These are phyloP conservation scores for Colletotrichum gigasporum DNA, from an alignment of 2,329 filamentous ascomycete species.

Conservation along the genomic window DNA sequence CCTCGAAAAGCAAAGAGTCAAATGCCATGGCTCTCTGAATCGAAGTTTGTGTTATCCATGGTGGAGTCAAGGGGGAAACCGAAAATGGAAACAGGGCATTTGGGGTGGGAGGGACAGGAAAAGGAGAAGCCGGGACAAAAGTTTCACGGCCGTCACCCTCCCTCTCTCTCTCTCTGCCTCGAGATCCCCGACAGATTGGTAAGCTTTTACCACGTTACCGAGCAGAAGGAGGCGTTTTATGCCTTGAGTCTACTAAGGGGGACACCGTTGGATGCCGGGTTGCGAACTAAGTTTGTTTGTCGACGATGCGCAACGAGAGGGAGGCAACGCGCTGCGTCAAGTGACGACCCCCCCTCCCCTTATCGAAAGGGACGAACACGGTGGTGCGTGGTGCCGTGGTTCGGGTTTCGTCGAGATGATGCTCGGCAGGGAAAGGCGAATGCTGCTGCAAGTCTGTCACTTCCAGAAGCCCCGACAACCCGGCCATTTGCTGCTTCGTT, in stretches of 20 bases:
- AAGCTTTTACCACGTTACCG: not conserved
- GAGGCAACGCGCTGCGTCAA: too few relatives aligned
- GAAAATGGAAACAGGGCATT: constrained; percentile 18
- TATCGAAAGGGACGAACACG: constrained; percentile 7
- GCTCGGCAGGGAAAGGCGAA: not conserved
- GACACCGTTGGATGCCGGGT: constrained; percentile 5
- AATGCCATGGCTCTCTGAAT: constrained; percentile 15
- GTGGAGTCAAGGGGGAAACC: constrained; percentile 14
- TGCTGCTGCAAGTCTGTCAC: constrained; percentile 8
- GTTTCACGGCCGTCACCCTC: constrained; percentile 3
- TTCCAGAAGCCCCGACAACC: not conserved
- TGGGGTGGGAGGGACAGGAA: too few relatives aligned
- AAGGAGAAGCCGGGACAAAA: too few relatives aligned
- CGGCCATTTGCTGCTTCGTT: not conserved
- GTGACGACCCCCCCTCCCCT: not conserved
- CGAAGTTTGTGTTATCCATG: constrained; percentile 23
- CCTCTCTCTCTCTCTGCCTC: not conserved
- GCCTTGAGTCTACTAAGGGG: constrained; percentile 5
- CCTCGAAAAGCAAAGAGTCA: not conserved
- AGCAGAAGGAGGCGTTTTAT: not conserved
- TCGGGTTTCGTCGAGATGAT: constrained; percentile 18
- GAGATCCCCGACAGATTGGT: constrained; percentile 1
- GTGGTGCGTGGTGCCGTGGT: not conserved
- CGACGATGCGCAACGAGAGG: too few relatives aligned
- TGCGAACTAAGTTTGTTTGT: not conserved